Evolutionary conservation across 1,139 yeast genomes (phyloP).

Genomic region (Groenewaldozyma sp.): DNA sequence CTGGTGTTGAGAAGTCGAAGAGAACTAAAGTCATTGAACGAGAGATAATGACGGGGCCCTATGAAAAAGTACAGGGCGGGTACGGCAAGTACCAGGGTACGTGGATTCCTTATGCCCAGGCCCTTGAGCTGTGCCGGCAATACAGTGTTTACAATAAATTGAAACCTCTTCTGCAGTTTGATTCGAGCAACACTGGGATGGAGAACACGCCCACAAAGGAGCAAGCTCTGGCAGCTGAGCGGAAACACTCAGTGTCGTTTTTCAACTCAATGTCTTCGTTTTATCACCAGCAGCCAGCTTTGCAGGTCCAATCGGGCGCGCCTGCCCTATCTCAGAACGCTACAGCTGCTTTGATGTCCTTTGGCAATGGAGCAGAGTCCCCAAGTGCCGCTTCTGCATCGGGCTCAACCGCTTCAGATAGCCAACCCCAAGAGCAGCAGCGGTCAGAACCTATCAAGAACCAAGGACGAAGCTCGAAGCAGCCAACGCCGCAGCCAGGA

Average conservation of each 20-base stretch:
- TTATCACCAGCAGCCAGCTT: conserved; percentile 10
- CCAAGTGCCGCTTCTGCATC: not conserved
- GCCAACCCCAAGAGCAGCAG: not conserved
- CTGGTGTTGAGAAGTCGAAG: conserved; percentile 90
- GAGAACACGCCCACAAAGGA: conserved; percentile 56
- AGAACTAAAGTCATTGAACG: conserved; percentile 85
- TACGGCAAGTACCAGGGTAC: conserved; percentile 97
- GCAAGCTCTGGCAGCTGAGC: conserved; percentile 35
- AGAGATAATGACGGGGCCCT: conserved; percentile 78
- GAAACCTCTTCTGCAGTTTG: conserved; percentile 54
- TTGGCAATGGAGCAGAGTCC: conserved; percentile 4
- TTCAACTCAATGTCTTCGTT: conserved; percentile 5
- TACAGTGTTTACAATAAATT: conserved; percentile 57
- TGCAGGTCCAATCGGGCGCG: not conserved
- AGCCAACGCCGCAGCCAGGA: not conserved
- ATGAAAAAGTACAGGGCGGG: conserved; percentile 95
- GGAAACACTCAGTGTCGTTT: conserved; percentile 20
- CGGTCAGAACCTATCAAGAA: not conserved
- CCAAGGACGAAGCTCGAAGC: not conserved
- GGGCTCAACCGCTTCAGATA: not conserved
- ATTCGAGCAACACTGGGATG: conserved; percentile 42
- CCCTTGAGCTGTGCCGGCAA: conserved; percentile 50
- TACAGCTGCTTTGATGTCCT: conserved; percentile 8
- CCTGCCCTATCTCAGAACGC: not conserved
- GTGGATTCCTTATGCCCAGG: conserved; percentile 64